Evolutionary conservation across 2,329 filamentous ascomycete species (phyloP), one percentile per base, ranked within the genome.

Genomic region (Fonsecaea multimorphosa): DNA sequence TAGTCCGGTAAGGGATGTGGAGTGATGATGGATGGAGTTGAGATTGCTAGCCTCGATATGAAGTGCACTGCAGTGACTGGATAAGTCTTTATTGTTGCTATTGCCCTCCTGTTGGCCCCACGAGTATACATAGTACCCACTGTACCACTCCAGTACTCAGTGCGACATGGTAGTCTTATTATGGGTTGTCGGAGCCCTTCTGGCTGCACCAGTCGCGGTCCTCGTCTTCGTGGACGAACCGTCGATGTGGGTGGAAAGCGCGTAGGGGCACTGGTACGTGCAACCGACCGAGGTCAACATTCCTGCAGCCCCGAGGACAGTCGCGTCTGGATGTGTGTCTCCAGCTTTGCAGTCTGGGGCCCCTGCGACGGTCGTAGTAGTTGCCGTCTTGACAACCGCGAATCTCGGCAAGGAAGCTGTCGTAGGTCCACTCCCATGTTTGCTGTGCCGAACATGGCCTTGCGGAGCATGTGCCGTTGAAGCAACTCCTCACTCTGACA

Each of bases 401-500:
- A 1, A 58, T 29, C 2, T 14, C 11, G 24, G n/a, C 55, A 9
- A 58, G 22, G 55, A 58, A 58, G 36, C 55, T 58, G 1, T 3
- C 2, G 24, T 12, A 1, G 12, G 2, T 1, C 55, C 55, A 58
- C 6, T 2, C 1, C 2, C 9, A 0, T 2, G 24, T 27, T 44
- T 58, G 19, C 27, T 44, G 55, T 2, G 22, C 12, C n/a, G 19
- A 58, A 46, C 16, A 1, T 4, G 32, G 55, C 12, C 14, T 16
- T 14, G 7, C 11, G 27, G 22, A 24, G 27, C 36, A 19, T 19
- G 44, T 12, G 11, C 55, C 54, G n/a, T 31, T 44, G 55, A 58
- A 7, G 38, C 55, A 58, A 44, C 14, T 58, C 36, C 55, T 58
- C 22, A 29, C 36, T 3, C n/a, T 5, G 24, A 58, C 34, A n/a